These are phyloP conservation scores for Metschnikowia drakensbergensis DNA, from an alignment of 805 yeast species.

Conservation along the genomic window DNA sequence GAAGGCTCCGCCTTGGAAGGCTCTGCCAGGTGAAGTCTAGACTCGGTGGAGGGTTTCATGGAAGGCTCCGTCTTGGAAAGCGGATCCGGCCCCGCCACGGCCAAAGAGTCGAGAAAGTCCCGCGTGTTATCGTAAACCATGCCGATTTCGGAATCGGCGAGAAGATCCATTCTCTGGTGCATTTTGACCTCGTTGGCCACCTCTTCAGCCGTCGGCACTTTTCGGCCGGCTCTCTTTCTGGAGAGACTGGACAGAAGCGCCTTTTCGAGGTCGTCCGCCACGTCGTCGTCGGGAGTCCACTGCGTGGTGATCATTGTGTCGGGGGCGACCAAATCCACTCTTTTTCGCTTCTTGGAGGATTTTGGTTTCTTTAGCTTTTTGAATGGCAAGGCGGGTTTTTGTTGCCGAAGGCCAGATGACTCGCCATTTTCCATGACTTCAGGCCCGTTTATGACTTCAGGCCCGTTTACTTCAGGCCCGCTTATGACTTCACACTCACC, in stretches of 20 bases:
- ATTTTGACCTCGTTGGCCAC: conserved; percentile 37
- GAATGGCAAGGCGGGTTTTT: conserved; percentile 20
- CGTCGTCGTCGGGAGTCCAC: conserved; percentile 22
- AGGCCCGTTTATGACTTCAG: too few species aligned
- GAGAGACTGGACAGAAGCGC: conserved; percentile 27
- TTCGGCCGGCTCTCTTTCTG: conserved; percentile 28
- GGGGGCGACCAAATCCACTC: conserved; percentile 25
- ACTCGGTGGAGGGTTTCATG: too few species aligned
- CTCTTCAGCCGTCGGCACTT: conserved; percentile 27
- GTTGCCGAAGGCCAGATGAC: too few species aligned
- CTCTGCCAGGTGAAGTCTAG: too few species aligned
- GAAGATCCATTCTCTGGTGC: conserved; percentile 17
- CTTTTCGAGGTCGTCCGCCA: conserved; percentile 32
- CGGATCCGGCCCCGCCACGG: background rate
- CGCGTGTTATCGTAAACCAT: conserved; percentile 35
- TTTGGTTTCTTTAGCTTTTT: conserved; percentile 23
- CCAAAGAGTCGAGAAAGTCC: conserved; percentile 33
- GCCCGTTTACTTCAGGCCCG: too few species aligned
- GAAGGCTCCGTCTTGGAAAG: background rate
- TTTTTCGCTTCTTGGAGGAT: conserved; percentile 8
- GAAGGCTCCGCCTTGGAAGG: too few species aligned
- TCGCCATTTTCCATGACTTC: too few species aligned
- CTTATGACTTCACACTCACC: too few species aligned
- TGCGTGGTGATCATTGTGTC: conserved; percentile 22
- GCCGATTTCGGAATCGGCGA: conserved; percentile 15